A percentile compares a stretch with the other conserved stretches of the same genome.
Conservation (phyloP, 1,284 basidiomycete genomes). For the Ganoderma leucocontextum region DNA sequence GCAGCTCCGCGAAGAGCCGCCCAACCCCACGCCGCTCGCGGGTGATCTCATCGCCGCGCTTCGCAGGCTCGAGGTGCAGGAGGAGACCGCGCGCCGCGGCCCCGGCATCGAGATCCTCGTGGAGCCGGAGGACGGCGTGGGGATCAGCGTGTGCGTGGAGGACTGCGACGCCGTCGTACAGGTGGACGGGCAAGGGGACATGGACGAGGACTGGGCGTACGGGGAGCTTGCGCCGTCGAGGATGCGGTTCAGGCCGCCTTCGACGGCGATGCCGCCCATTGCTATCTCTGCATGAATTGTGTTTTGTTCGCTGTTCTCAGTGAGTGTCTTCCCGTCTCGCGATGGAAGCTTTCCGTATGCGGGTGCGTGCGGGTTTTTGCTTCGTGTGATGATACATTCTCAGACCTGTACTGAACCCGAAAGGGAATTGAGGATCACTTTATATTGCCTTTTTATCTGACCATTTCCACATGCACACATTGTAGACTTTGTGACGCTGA, state of each 20-base stretch:
- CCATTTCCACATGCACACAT: constrained; percentile 19
- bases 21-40: constrained; percentile 87
- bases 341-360: constrained; percentile 9
- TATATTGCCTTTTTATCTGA: constrained; percentile 52
- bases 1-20: constrained; percentile 90
- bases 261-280: constrained; percentile 56
- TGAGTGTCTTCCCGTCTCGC: constrained; percentile 29
- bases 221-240: constrained; percentile 60
- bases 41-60: constrained; percentile 89
- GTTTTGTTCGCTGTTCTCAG: constrained; percentile 20
- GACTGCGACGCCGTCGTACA: constrained; percentile 52
- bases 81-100: constrained; percentile 44
- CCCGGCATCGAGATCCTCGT: constrained; percentile 62
- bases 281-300: constrained; percentile 32
- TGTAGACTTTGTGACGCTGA: constrained; percentile 4
- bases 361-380: constrained; percentile 3
- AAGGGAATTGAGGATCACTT: constrained; percentile 44
- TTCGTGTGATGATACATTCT: constrained; percentile 48
- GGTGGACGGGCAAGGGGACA: constrained; percentile 38
- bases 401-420: constrained; percentile 57
- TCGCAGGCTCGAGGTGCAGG: constrained; percentile 62
- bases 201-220: constrained; percentile 63
- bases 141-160: constrained; percentile 79
- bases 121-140: constrained; percentile 72
- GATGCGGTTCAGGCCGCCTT: constrained; percentile 57